Evolutionary conservation across 768 basidiomycete species (phyloP), one percentile per base, ranked within the genome.

Genomic region (Boletus reticulatus): DNA sequence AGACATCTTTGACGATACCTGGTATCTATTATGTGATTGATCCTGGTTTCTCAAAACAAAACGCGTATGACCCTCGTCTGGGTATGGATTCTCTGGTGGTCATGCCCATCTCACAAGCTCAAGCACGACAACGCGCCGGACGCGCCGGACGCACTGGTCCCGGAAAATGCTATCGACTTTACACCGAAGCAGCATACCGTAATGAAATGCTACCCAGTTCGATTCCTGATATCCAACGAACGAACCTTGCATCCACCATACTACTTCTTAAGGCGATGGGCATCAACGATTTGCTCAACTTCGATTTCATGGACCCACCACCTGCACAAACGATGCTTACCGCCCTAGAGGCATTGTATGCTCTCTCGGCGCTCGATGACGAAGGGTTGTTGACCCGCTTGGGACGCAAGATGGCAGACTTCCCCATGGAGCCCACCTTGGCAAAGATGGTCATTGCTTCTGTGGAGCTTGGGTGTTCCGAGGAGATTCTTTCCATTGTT

Each of bases 251-350:
- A 6, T 80, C 85, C 53, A 98, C 96, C 0, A 98, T 99, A 67
- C 74, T 98, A 16, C 91, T 95, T 75, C 79, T 98, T 52, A 98
- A 98, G 71, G 97, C 97, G 4, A 98, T 99, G 97, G 97, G 96
- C 36, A 85, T 98, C 76, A 98, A 98, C 65, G 97, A 99, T 68
- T 75, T 98, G 4, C 84, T 98, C 54, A 93, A 92, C 73, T 98
- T 98, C 73, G 96, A 97, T 71, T 99, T 98, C 69, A 98, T 99
- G 97, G 97, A 98, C 72, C 94, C 96, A 2, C 97, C 97, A 24
- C 97, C 95, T 0, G 90, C 94, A 5, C 93, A 88, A 66, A 98
- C 96, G 11, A 92, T 98, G 89, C 79, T 99, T 61, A 96, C 97
- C 1, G 97, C 97, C 2, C 75, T 99, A 43, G 95, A 98, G 69